Conservation (phyloP, 2,329 filamentous ascomycete species). For the Trichoderma endophyticum region DNA sequence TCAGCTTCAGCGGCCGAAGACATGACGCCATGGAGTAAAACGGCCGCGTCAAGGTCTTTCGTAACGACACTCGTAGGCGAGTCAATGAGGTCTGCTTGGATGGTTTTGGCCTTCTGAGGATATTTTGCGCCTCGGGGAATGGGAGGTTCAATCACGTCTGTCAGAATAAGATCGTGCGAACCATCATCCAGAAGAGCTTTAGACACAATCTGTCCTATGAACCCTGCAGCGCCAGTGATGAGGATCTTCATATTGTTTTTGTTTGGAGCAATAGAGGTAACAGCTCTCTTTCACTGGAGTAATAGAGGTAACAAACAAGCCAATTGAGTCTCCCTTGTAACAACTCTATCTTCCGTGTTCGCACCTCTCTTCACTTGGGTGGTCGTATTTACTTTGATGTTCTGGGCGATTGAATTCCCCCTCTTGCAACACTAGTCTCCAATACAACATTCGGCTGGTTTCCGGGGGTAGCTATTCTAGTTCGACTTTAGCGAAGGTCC, state of each 20-base stretch:
- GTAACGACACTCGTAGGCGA: not conserved
- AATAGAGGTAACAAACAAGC: not conserved
- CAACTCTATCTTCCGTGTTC: not conserved
- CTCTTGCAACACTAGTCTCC: not conserved
- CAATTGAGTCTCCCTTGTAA: not conserved
- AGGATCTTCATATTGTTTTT: constrained; percentile 42
- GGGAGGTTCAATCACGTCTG: not conserved
- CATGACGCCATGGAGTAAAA: not conserved
- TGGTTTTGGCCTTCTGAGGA: not conserved
- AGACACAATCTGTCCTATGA: constrained; percentile 61
- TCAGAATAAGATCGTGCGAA: constrained; percentile 23
- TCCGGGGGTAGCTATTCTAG: not conserved
- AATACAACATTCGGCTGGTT: not conserved
- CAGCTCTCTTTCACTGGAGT: too few species aligned
- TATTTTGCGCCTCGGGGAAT: not conserved
- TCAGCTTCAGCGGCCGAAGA: not conserved
- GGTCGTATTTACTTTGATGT: not conserved
- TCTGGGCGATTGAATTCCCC: not conserved
- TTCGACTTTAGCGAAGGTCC: not conserved
- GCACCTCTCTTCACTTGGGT: not conserved
- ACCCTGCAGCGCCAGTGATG: constrained; percentile 63
- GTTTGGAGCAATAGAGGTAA: not conserved
- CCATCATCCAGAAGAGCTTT: constrained; percentile 49
- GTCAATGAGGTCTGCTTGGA: not conserved
- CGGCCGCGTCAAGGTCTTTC: not conserved